Conservation (phyloP, 306 rosid genomes). For the Astragalus glycyphyllos region DNA sequence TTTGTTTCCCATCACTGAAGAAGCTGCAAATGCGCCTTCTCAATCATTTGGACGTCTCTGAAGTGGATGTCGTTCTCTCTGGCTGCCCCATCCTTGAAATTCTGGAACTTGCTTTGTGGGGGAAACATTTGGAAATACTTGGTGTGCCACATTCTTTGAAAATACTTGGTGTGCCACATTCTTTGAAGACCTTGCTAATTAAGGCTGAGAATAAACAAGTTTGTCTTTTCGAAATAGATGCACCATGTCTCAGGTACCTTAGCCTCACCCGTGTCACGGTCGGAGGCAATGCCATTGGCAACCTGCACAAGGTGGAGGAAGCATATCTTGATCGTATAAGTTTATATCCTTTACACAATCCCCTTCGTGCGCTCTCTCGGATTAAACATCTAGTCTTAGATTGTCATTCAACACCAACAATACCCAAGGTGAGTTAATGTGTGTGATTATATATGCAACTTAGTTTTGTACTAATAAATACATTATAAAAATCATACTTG, state of each 20-base stretch:
- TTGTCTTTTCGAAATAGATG: background rate
- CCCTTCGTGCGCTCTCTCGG: background rate
- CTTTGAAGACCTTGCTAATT: too few relatives aligned
- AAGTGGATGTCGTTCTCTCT: too few relatives aligned
- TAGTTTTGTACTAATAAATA: background rate
- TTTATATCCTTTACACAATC: background rate
- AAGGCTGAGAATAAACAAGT: too few relatives aligned
- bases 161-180: too few relatives aligned
- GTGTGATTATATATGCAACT: background rate
- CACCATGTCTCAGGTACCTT: background rate
- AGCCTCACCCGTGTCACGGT: background rate
- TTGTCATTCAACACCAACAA: background rate
- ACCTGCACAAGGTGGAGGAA: slow-evolving; percentile 1
- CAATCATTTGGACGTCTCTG: too few relatives aligned
- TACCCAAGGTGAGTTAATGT: slow-evolving; percentile 6
- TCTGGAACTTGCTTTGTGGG: too few relatives aligned
- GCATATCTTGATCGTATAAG: background rate
- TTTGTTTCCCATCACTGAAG: too few relatives aligned
- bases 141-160: too few relatives aligned
- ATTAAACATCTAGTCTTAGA: background rate
- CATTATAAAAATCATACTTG: background rate
- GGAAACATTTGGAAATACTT: too few relatives aligned
- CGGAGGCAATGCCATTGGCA: background rate
- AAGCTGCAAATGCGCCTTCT: too few relatives aligned
- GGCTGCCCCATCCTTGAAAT: too few relatives aligned